Percentiles rank a stretch among this genome's conserved stretches.
Conservation (phyloP, 345 rosid species). For the Carallia brachiata region DNA sequence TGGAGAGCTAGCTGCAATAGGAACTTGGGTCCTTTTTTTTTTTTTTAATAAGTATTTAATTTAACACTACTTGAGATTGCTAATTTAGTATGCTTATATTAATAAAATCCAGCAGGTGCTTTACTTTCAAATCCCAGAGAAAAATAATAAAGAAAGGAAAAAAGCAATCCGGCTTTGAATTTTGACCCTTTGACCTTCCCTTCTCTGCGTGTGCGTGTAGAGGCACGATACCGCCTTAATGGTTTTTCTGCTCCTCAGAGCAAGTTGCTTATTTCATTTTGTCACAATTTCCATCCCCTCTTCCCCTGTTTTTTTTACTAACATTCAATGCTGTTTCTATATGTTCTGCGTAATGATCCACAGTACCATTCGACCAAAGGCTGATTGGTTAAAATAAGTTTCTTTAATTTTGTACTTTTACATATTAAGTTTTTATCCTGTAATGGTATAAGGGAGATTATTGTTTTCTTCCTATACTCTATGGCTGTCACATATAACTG, state of each 20-base stretch:
- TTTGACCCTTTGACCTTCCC: constrained; percentile 48
- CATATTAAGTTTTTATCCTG: too few relatives aligned
- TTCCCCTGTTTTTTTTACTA: background rate
- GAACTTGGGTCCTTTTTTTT: constrained; percentile 7
- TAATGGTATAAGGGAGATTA: too few relatives aligned
- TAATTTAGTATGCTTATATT: constrained; percentile 17
- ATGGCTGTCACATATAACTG: too few relatives aligned
- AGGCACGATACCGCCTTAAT: constrained; percentile 12
- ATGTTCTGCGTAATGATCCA: too few relatives aligned
- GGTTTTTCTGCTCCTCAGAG: constrained; percentile 7
- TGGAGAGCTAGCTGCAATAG: constrained; percentile 34
- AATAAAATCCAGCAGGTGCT: background rate
- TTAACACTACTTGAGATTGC: constrained; percentile 20
- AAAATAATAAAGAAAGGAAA: too few relatives aligned
- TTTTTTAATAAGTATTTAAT: constrained; percentile 3
- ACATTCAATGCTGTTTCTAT: too few relatives aligned
- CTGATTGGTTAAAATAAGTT: too few relatives aligned
- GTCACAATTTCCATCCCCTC: background rate
- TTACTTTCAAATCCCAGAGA: too few relatives aligned
- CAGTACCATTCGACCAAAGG: too few relatives aligned
- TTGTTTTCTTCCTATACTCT: too few relatives aligned
- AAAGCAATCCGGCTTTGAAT: constrained; percentile 17
- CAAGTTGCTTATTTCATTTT: constrained; percentile 8
- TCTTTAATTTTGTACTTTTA: too few relatives aligned
- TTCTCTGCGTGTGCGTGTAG: background rate